Conservation (phyloP, 805 yeast genomes). For the Kazachstania psychrophila region DNA sequence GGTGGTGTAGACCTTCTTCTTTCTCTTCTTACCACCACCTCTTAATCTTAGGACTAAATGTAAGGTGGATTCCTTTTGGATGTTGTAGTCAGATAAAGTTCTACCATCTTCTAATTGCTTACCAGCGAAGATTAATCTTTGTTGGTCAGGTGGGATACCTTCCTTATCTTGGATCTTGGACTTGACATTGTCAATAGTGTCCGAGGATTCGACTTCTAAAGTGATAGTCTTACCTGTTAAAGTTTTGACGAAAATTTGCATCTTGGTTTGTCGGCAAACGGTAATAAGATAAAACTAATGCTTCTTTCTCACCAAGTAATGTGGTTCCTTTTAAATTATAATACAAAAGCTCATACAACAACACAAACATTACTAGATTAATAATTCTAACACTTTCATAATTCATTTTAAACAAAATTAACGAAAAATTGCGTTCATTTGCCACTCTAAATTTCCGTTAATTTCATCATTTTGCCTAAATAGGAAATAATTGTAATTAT, state of each 20-base stretch:
- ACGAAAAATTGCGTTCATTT: too few species aligned
- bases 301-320: slow-evolving; percentile 32
- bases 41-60: slow-evolving; percentile 96
- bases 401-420: too few species aligned
- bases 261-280: slow-evolving; percentile 42
- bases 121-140: slow-evolving; percentile 95
- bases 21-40: slow-evolving; percentile 99
- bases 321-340: too few species aligned
- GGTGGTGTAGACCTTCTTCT: slow-evolving; percentile 99
- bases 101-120: slow-evolving; percentile 95
- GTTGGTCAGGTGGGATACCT: slow-evolving; percentile 97
- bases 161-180: slow-evolving; percentile 95
- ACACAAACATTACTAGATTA: too few species aligned
- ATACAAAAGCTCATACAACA: too few species aligned
- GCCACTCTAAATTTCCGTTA: too few species aligned
- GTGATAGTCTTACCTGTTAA: slow-evolving; percentile 99
- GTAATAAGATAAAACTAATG: slow-evolving; percentile 14
- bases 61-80: slow-evolving; percentile 93
- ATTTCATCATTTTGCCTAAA: too few species aligned
- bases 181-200: slow-evolving; percentile 95
- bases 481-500: too few species aligned
- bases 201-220: slow-evolving; percentile 95
- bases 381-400: too few species aligned
- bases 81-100: slow-evolving; percentile 95
- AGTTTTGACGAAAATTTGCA: slow-evolving; percentile 99